Percentiles rank a stretch among this genome's conserved stretches.
These are phyloP conservation scores for Helenozyma baotianmanensis DNA, from an alignment of 805 yeast species.

Conservation along the genomic window DNA sequence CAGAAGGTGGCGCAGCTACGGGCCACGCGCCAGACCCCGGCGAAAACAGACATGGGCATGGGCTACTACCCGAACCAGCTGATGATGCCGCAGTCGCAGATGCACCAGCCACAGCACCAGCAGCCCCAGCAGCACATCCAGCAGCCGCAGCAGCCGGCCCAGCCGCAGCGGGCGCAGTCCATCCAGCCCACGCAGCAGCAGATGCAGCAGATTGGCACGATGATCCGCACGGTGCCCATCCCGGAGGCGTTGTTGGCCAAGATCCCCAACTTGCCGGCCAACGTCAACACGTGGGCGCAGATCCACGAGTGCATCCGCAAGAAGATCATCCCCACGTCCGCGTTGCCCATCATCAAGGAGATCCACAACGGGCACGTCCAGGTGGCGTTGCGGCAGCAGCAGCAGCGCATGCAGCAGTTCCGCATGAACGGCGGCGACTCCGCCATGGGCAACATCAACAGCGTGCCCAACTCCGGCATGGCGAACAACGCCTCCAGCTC, in stretches of 20 bases:
- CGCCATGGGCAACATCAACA: conserved; percentile 3
- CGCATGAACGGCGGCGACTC: conserved; percentile 6
- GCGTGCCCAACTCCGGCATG: conserved; percentile 5
- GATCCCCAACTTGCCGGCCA: conserved; percentile 75
- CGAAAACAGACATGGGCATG: conserved; percentile 16
- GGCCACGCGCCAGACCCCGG: conserved; percentile 15
- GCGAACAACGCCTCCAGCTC: conserved; percentile 9
- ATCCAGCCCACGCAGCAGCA: conserved; percentile 23
- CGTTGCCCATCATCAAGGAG: conserved; percentile 56
- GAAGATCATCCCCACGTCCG: conserved; percentile 54
- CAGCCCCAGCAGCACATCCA: conserved; percentile 5
- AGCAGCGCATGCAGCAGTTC: conserved; percentile 27
- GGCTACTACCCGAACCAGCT: conserved; percentile 2
- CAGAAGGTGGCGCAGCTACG: conserved; percentile 34
- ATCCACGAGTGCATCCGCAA: conserved; percentile 60
- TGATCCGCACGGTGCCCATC: conserved; percentile 63
- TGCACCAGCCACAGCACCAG: conserved; percentile 1
- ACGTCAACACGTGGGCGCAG: conserved; percentile 77
- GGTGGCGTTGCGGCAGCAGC: conserved; percentile 47
- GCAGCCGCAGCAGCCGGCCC: conserved; percentile 20
- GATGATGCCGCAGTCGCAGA: neutral
- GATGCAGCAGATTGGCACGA: conserved; percentile 34
- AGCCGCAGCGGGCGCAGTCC: conserved; percentile 3
- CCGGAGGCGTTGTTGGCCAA: conserved; percentile 62
- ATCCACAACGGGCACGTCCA: conserved; percentile 67